These are phyloP conservation scores for Panicum hallii DNA, from an alignment of 202 grass and related monocot species.

Conservation along the genomic window DNA sequence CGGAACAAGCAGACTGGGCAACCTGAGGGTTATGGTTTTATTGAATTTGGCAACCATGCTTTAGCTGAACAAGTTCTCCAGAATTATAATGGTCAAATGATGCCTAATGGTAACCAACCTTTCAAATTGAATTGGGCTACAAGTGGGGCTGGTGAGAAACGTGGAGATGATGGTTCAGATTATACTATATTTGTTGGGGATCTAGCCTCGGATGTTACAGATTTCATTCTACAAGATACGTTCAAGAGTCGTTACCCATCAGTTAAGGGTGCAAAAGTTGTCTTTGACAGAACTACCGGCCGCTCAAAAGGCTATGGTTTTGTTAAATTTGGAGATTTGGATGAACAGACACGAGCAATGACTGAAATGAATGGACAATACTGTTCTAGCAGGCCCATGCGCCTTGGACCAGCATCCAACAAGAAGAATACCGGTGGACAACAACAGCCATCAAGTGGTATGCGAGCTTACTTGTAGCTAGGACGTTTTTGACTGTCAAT, in stretches of 20 bases:
- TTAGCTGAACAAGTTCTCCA: slow-evolving; percentile 49
- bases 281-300: slow-evolving; percentile 39
- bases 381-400: slow-evolving; percentile 54
- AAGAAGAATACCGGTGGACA: slow-evolving; percentile 39
- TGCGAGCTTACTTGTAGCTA: slow-evolving; percentile 16
- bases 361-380: slow-evolving; percentile 59
- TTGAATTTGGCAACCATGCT: slow-evolving; percentile 53
- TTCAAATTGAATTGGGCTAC: slow-evolving; percentile 58
- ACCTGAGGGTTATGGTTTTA: slow-evolving; percentile 55
- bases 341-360: slow-evolving; percentile 52
- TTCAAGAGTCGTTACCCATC: slow-evolving; percentile 59
- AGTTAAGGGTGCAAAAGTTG: slow-evolving; percentile 60
- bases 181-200: slow-evolving; percentile 52
- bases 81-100: slow-evolving; percentile 57
- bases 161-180: slow-evolving; percentile 50
- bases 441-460: slow-evolving; percentile 44
- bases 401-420: slow-evolving; percentile 47
- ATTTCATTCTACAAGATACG: slow-evolving; percentile 52
- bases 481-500: background rate
- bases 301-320: slow-evolving; percentile 62
- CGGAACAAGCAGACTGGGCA: slow-evolving; percentile 59
- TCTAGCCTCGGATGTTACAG: slow-evolving; percentile 56
- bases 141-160: slow-evolving; percentile 52
- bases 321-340: slow-evolving; percentile 55
- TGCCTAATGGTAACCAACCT: slow-evolving; percentile 49